phyloP scores from a whole-genome alignment of 106 monocot species.

The Dendrobium officinale region DNA sequence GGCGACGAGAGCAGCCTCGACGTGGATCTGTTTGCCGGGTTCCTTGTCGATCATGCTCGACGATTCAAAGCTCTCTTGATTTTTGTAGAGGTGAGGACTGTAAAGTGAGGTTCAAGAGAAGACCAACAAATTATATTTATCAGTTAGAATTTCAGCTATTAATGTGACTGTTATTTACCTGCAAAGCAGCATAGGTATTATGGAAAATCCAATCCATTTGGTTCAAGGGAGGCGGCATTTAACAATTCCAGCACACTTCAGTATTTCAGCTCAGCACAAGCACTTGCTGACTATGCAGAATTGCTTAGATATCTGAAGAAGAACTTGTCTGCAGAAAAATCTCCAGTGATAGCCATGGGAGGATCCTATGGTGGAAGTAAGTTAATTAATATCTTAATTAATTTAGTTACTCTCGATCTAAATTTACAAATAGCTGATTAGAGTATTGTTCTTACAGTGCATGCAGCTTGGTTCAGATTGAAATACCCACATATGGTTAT shows the following conservation, averaged over 20 bases:
- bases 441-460: constrained; percentile 13
- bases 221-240: constrained; percentile 15
- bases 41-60: constrained; percentile 23
- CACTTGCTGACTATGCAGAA: constrained; percentile 29
- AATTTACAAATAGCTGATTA: neutral
- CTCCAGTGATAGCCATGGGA: constrained; percentile 22
- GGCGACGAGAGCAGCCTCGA: constrained; percentile 29
- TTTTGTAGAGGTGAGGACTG: constrained; percentile 29
- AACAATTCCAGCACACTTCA: constrained; percentile 23
- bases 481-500: constrained; percentile 33
- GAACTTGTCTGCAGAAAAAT: constrained; percentile 16
- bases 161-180: neutral
- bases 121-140: too few relatives aligned
- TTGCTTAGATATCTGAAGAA: constrained; percentile 17
- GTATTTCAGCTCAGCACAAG: constrained; percentile 28
- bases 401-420: neutral
- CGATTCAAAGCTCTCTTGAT: constrained; percentile 27
- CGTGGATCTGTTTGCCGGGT: constrained; percentile 3
- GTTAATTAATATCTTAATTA: neutral
- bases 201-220: constrained; percentile 29
- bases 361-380: constrained; percentile 32
- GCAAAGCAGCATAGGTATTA: constrained; percentile 29
- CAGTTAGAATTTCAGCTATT: too few relatives aligned
- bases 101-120: too few relatives aligned
- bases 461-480: constrained; percentile 28